Evolutionary conservation across 2,329 filamentous ascomycete genomes (phyloP), one percentile per base, ranked within the genome.

Genomic region (Aspergillus thermomutatus): DNA sequence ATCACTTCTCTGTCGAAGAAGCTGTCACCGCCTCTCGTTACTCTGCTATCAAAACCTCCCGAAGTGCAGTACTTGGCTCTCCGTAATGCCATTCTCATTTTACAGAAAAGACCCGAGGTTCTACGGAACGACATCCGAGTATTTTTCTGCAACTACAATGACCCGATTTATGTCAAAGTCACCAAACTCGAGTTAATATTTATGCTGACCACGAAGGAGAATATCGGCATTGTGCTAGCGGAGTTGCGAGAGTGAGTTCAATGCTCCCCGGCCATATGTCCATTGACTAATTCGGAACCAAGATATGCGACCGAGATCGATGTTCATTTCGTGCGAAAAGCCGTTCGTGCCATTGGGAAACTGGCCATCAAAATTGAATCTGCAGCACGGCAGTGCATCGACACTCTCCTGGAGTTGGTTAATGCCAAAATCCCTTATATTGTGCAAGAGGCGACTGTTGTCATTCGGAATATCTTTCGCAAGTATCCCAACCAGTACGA

Each of bases 111-210:
- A 55, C 94, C 94, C 0, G 94, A 97, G 69, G 93, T 99, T 8
- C 77, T 99, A 53, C 86, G 92, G 61, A 97, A 97, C 75, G 94
- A 99, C 74, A 97, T 99, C 60, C 87, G 94, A 49, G 94, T 99
- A 31, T 99, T 99, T 78, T 99, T 99, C 77, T 99, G 94, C 86
- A 99, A 99, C 81, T 99, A 99, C 77, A 99, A 99, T 73, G 94
- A 99, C 70, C 94, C 94, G 0, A 99, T 99, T 62, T 99, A 97
- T 73, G 94, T 99, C 77, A 99, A 99, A 76, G 94, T 99, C 52
- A 99, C 94, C 17, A 99, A 99, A 77, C 83, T 99, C 50, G 94
- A 99, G 76, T 84, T 99, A 66, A 97, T 99, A 64, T 99, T 99
- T 76, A 99, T 97, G 94, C 83, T 99, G 58, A 94, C 94, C 7